Conservation (phyloP, 805 yeast genomes). For the Candida namnaoensis region DNA sequence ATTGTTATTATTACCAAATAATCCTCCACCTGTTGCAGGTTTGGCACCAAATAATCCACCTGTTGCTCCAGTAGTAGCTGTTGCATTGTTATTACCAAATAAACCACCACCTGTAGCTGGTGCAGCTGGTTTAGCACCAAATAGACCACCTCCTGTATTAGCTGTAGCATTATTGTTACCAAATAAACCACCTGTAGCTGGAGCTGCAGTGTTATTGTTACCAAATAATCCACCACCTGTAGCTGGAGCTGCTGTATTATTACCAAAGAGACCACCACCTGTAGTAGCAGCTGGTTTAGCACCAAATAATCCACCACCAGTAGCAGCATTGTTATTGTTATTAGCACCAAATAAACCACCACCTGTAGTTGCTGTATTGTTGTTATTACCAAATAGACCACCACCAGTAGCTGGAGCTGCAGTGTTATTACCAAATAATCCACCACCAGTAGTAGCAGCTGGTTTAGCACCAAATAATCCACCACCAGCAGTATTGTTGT, state of each 20-base stretch:
- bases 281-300: conserved; percentile 13
- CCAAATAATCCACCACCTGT: conserved; percentile 10
- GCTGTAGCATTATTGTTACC: conserved; percentile 17
- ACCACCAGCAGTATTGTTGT: conserved; percentile 19
- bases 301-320: conserved; percentile 9
- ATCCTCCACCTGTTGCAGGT: conserved; percentile 25
- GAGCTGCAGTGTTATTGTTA: conserved; percentile 9
- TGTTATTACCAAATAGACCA: conserved; percentile 13
- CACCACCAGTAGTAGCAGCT: conserved; percentile 23
- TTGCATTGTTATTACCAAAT: conserved; percentile 26
- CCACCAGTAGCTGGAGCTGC: conserved; percentile 11
- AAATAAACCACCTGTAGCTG: conserved; percentile 21
- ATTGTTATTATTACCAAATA: conserved; percentile 25
- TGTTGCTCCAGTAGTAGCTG: conserved; percentile 15
- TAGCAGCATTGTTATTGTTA: conserved; percentile 8
- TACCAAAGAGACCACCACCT: conserved; percentile 32
- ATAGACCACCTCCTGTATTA: conserved; percentile 28
- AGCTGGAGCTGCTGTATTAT: conserved; percentile 7
- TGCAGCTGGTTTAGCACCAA: conserved; percentile 20
- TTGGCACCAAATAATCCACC: conserved; percentile 35
- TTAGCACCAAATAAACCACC: neutral
- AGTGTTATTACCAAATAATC: conserved; percentile 27
- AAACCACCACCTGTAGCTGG: conserved; percentile 22
- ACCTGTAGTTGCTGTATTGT: conserved; percentile 5
- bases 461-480: conserved; percentile 35